Evolutionary conservation across 768 basidiomycete species (phyloP).

Genomic region (Rhodotorula diobovata): DNA sequence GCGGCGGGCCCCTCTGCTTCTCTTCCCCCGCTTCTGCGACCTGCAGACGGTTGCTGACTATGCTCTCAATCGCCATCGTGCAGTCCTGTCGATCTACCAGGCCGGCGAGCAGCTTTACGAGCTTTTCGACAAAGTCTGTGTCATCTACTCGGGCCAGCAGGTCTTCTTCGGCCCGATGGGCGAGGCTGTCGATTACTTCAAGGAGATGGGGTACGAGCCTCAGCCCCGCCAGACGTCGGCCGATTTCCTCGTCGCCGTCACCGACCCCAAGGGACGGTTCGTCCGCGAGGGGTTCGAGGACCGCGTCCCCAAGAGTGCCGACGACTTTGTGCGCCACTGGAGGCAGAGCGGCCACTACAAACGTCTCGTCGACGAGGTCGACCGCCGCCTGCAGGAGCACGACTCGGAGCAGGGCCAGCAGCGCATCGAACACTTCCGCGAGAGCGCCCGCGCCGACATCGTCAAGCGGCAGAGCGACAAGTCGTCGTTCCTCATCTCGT

Average conservation of each 20-base stretch:
- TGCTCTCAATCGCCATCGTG: too few relatives aligned
- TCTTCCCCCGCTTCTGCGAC: too few relatives aligned
- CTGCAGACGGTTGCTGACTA: too few relatives aligned
- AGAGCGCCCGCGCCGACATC: constrained; percentile 47
- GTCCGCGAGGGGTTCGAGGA: constrained; percentile 46
- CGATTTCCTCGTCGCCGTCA: constrained; percentile 49
- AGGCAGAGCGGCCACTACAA: constrained; percentile 48
- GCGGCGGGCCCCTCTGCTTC: too few relatives aligned
- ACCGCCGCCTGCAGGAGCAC: constrained; percentile 46
- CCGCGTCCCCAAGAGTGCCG: constrained; percentile 51
- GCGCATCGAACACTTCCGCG: constrained; percentile 46
- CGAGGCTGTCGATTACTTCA: constrained; percentile 67
- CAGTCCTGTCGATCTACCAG: constrained; percentile 54
- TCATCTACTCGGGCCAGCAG: constrained; percentile 53
- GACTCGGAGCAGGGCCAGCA: constrained; percentile 40
- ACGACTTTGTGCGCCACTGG: constrained; percentile 52
- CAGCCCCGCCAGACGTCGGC: constrained; percentile 48
- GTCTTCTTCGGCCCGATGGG: constrained; percentile 70
- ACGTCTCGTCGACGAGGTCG: constrained; percentile 41
- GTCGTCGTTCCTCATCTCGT: constrained; percentile 53
- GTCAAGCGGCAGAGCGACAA: constrained; percentile 47
- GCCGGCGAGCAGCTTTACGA: constrained; percentile 59
- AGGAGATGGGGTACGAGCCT: constrained; percentile 56
- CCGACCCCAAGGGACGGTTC: constrained; percentile 66
- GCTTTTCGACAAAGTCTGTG: constrained; percentile 68